Evolutionary conservation across 108 stramenopile genomes (phyloP).

Genomic region (Cyclotella choctawhatcheeana): DNA sequence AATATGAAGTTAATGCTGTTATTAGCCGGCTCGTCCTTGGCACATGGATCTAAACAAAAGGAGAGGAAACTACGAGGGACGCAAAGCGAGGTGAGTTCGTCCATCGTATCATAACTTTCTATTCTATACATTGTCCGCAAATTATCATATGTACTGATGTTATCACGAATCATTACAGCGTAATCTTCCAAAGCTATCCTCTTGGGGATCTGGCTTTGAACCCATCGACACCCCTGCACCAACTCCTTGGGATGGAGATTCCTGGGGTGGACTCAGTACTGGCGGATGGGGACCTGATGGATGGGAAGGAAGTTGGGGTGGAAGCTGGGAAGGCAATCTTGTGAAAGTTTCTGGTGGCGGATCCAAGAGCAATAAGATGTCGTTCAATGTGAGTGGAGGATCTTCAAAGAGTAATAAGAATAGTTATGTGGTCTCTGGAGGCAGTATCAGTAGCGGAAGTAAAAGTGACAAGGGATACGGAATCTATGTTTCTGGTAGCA

Average conservation of each 20-base stretch:
- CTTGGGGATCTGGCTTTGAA: not conserved
- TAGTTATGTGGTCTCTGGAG: not conserved
- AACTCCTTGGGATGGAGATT: not conserved
- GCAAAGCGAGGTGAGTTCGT: not conserved
- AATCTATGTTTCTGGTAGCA: not conserved
- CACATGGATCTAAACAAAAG: not conserved
- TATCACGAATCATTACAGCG: not conserved
- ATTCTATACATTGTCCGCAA: not conserved
- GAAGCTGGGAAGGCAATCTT: not conserved
- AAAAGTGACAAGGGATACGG: not conserved
- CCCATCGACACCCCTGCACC: not conserved
- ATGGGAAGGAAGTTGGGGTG: conserved; percentile 16
- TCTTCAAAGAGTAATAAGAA: not conserved
- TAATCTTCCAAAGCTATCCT: not conserved
- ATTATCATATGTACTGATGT: not conserved
- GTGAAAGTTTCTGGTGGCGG: not conserved
- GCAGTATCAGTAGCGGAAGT: not conserved
- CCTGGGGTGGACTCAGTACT: conserved; percentile 8
- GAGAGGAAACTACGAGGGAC: not conserved
- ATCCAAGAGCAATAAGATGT: not conserved
- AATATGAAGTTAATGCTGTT: not conserved
- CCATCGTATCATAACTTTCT: not conserved
- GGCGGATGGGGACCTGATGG: not conserved
- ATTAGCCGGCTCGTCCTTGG: not conserved
- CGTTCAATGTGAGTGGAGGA: not conserved